Base-by-base conservation (phyloP, 2,329 filamentous ascomycete species). In the Pezicula neosporulosa region DNA sequence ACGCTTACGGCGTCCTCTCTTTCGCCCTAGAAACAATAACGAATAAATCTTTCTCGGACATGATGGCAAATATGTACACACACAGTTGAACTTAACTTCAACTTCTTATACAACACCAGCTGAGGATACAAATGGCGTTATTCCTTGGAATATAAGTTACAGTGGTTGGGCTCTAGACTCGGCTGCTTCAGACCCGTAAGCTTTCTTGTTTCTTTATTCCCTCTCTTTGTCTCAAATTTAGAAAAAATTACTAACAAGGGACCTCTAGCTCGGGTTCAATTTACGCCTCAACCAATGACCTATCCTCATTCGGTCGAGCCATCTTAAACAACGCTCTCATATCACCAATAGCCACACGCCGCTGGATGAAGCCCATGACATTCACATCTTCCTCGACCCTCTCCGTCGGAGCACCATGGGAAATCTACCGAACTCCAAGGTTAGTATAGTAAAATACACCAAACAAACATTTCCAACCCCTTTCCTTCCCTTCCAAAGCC, bases 381-480 rank as follows among this genome's bases (percentile, higher is more conserved):
- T 66, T 67, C 56, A 74, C 70, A 2, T 68, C 69, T 0, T 68
- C 65, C 3, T 62, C 63, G 47, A 68, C 66, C 3, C 64, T 67
- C 36, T 65, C 68, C 21, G 63, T 77, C 27, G 76, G 75, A 6
- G 66, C 66, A 6, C 73, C 74, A 0, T 78, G 74, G 74, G 75
- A 78, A 57, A 77, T 78, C 44, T 62, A 69, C 18, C 70, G 72
- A 30, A 56, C 62, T 21, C 21, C 21, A 21, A 21, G 21, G 21
- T 21, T 21, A 21, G 21, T 21, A 21, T 21, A 21, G 21, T 21
- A 21, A 3, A 21, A 5, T 21, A 21, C 5, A 21, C 3, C 5
- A 21, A 3, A 21, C 21, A 3, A 21, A 5, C 5, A 5, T 21
- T 21, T 21, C 21, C 21, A 21, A 5, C 21, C 5, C 21, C 21